Evolutionary conservation across 192 early-diverging fungal genomes (phyloP).

Genomic region (Diversispora eburnea): DNA sequence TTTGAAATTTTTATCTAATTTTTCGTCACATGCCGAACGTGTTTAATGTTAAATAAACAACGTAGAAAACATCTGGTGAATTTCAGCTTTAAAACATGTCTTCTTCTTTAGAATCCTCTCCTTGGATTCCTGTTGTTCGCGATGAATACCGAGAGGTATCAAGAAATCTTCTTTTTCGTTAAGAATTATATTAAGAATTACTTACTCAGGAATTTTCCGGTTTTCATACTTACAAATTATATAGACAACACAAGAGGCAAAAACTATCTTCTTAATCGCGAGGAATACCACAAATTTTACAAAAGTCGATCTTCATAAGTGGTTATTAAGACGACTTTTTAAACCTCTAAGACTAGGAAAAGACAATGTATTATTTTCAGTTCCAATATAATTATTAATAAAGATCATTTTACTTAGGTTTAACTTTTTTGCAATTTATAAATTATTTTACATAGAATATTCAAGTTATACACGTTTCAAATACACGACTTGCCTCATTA

Average conservation of each 20-base stretch:
- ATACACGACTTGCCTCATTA: constrained; percentile 14
- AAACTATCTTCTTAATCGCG: constrained; percentile 28
- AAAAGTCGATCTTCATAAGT: constrained; percentile 35
- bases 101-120: too few relatives aligned
- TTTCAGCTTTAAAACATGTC: too few relatives aligned
- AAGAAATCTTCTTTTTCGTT: too few relatives aligned
- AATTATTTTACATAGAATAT: constrained; percentile 9
- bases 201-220: too few relatives aligned
- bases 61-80: too few relatives aligned
- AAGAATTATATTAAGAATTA: too few relatives aligned
- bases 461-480: constrained; percentile 19
- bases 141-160: too few relatives aligned
- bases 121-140: too few relatives aligned
- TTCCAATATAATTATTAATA: background rate
- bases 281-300: constrained; percentile 23
- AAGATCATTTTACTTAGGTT: background rate
- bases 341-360: constrained; percentile 30
- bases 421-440: background rate
- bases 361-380: constrained; percentile 28
- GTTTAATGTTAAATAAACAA: too few relatives aligned
- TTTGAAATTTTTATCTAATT: too few relatives aligned
- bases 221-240: too few relatives aligned
- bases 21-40: too few relatives aligned
- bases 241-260: constrained; percentile 24
- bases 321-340: constrained; percentile 39